phyloP scores from a whole-genome alignment of 208 protist genomes.

The Herpetomonas samuelpessoai region DNA sequence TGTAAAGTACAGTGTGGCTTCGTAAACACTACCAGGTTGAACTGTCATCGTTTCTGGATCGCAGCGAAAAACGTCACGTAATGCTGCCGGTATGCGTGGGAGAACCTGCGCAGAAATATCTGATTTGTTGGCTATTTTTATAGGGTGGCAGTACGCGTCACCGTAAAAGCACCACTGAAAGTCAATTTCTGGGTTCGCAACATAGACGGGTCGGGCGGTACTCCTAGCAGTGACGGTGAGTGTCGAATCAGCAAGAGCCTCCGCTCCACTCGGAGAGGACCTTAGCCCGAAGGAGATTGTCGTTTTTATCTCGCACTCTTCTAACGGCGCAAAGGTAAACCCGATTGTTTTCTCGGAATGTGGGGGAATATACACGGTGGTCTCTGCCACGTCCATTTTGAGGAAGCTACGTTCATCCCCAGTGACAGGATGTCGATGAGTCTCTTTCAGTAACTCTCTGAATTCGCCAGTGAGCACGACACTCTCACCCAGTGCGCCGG shows the following conservation, averaged over 20 bases:
- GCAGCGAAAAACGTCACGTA: slow-evolving; percentile 15
- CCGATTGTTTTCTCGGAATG: slow-evolving; percentile 42
- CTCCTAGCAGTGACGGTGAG: slow-evolving; percentile 41
- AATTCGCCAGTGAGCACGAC: too few relatives aligned
- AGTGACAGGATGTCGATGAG: slow-evolving; percentile 40
- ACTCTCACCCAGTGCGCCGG: too few relatives aligned
- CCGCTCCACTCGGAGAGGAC: too few relatives aligned
- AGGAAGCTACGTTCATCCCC: slow-evolving; percentile 32
- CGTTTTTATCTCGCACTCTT: slow-evolving; percentile 26
- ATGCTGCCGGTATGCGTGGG: slow-evolving; percentile 8
- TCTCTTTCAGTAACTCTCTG: too few relatives aligned
- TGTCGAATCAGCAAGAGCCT: slow-evolving; percentile 7
- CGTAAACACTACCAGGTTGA: slow-evolving; percentile 46
- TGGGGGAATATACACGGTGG: slow-evolving; percentile 44
- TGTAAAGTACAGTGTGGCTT: slow-evolving; percentile 29
- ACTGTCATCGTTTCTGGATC: too few relatives aligned
- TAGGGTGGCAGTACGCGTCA: slow-evolving; percentile 63
- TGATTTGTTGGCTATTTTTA: slow-evolving; percentile 57
- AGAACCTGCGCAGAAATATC: slow-evolving; percentile 42
- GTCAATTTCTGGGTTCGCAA: slow-evolving; percentile 51
- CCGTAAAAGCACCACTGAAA: slow-evolving; percentile 81
- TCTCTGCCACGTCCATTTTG: slow-evolving; percentile 39
- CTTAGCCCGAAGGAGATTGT: slow-evolving; percentile 54
- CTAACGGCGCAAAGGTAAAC: slow-evolving; percentile 48
- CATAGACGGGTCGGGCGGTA: slow-evolving; percentile 68